Percentiles rank a stretch among this genome's conserved stretches.
These are phyloP conservation scores for Flueggea neowawraea DNA, from an alignment of 441 rosid genomes.

Conservation along the genomic window DNA sequence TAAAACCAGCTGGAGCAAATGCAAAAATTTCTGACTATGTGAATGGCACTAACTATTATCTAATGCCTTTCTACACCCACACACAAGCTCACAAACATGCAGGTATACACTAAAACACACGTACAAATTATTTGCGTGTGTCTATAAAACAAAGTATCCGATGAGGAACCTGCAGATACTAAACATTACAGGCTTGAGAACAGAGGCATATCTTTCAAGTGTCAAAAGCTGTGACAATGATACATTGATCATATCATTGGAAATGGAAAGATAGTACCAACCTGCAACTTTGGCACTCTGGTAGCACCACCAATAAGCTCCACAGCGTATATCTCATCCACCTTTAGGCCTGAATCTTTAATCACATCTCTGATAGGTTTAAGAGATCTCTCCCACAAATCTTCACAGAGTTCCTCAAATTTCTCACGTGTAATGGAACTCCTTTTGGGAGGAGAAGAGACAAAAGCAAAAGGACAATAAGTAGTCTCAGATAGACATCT, in stretches of 20 bases:
- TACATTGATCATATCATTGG: neutral
- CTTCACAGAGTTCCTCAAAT: constrained; percentile 92
- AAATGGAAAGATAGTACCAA: constrained; percentile 22
- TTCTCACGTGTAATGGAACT: constrained; percentile 90
- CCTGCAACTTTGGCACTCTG: constrained; percentile 99
- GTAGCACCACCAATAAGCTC: constrained; percentile 97
- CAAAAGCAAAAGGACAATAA: neutral
- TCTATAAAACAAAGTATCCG: too few relatives aligned
- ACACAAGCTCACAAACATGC: too few relatives aligned
- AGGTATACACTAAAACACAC: too few relatives aligned
- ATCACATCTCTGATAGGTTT: constrained; percentile 75
- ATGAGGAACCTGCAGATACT: too few relatives aligned
- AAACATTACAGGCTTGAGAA: too few relatives aligned
- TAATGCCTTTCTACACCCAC: too few relatives aligned
- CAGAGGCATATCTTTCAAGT: too few relatives aligned
- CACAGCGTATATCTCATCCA: constrained; percentile 78
- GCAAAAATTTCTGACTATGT: too few relatives aligned
- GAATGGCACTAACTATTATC: too few relatives aligned
- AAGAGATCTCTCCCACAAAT: constrained; percentile 89
- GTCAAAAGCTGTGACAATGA: too few relatives aligned
- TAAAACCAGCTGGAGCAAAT: too few relatives aligned
- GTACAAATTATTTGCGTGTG: too few relatives aligned
- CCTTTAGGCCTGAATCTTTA: constrained; percentile 63
- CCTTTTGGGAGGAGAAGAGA: constrained; percentile 34
- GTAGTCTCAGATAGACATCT: neutral